A percentile compares a stretch with the other conserved stretches of the same genome.
These are phyloP conservation scores for Candida awuae DNA, from an alignment of 805 yeast genomes.

Conservation along the genomic window DNA sequence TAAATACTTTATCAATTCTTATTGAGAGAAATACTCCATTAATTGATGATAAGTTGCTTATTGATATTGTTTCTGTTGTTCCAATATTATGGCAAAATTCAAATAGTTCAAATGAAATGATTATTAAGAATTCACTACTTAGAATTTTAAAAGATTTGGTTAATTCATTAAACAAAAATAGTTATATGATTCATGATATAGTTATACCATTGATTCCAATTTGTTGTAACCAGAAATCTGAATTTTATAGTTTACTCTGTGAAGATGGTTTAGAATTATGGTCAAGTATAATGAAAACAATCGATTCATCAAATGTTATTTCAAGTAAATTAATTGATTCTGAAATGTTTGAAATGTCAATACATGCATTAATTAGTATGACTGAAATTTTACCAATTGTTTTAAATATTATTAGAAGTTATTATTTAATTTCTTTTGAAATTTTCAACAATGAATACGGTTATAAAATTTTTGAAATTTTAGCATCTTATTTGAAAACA, in stretches of 20 bases:
- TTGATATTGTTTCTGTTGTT: conserved; percentile 44
- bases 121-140: conserved; percentile 42
- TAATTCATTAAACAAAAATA: conserved; percentile 47
- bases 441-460: conserved; percentile 33
- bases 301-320: conserved; percentile 33
- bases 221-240: conserved; percentile 56
- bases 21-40: conserved; percentile 60
- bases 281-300: conserved; percentile 59
- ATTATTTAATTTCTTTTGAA: conserved; percentile 42
- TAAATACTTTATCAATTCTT: conserved; percentile 59
- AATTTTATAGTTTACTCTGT: conserved; percentile 46
- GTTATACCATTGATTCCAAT: conserved; percentile 55
- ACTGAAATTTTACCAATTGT: conserved; percentile 69
- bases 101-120: conserved; percentile 34
- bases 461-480: conserved; percentile 36
- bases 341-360: conserved; percentile 37
- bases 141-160: conserved; percentile 53
- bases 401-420: conserved; percentile 55
- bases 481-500: conserved; percentile 46
- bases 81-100: conserved; percentile 73
- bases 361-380: conserved; percentile 54
- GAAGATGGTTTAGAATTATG: conserved; percentile 88
- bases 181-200: conserved; percentile 41
- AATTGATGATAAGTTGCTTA: conserved; percentile 42
- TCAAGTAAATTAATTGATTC: conserved; percentile 35